Evolutionary conservation across 306 rosid species (phyloP).

Genomic region (Dryas alaskensis): DNA sequence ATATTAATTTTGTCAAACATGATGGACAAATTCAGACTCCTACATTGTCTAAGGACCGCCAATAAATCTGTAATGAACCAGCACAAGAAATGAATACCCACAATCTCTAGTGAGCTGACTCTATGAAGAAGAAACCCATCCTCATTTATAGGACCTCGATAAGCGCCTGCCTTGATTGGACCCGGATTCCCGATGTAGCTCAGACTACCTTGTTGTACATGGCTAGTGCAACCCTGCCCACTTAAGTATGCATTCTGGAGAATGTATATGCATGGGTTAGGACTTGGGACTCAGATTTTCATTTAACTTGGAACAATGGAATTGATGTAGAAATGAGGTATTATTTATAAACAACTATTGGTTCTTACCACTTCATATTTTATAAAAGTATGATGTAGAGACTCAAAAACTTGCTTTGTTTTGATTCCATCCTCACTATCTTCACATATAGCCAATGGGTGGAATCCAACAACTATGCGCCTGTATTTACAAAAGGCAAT

Average conservation of each 20-base stretch:
- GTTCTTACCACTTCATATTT: slow-evolving; percentile 51
- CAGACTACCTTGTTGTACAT: slow-evolving; percentile 24
- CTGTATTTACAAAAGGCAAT: slow-evolving; percentile 16
- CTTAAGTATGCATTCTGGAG: slow-evolving; percentile 57
- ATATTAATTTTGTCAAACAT: not conserved
- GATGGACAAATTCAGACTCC: no score
- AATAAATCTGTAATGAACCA: not conserved
- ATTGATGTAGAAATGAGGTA: not conserved
- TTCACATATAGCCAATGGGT: slow-evolving; percentile 37
- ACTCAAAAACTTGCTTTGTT: slow-evolving; percentile 23
- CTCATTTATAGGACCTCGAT: slow-evolving; percentile 29
- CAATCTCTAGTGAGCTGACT: slow-evolving; percentile 49
- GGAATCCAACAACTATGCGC: slow-evolving; percentile 53
- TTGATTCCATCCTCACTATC: slow-evolving; percentile 32
- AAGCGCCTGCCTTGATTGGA: slow-evolving; percentile 18
- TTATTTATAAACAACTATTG: not conserved
- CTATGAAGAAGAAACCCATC: slow-evolving; percentile 58
- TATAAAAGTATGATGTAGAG: slow-evolving; percentile 29
- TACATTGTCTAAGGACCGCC: not conserved
- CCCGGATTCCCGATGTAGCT: slow-evolving; percentile 44
- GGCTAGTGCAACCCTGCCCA: slow-evolving; percentile 41
- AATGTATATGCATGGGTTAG: not conserved
- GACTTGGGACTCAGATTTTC: not conserved
- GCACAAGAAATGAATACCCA: slow-evolving; percentile 28
- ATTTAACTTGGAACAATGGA: not conserved